Evolutionary conservation across 1,284 basidiomycete species (phyloP).

Genomic region (Ceratobasidium sp.): DNA sequence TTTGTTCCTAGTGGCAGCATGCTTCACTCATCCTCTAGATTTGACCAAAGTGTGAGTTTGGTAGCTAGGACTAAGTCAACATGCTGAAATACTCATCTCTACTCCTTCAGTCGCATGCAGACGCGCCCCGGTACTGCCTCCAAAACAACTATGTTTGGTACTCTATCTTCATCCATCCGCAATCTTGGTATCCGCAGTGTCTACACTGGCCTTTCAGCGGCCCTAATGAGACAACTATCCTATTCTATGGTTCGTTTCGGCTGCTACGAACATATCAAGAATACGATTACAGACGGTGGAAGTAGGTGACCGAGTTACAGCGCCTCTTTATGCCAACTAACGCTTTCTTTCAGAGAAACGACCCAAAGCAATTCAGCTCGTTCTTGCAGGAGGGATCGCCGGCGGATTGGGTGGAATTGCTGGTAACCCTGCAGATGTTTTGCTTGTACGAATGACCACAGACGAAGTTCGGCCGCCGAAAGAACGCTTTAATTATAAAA

Average conservation of each 20-base stretch:
- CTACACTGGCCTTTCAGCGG: constrained; percentile 49
- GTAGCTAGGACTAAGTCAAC: not conserved
- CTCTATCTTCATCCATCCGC: constrained; percentile 46
- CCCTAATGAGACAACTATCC: constrained; percentile 48
- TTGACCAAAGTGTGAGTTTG: constrained; percentile 82
- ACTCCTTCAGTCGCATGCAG: constrained; percentile 73
- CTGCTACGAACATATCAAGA: constrained; percentile 48
- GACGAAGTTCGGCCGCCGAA: constrained; percentile 56
- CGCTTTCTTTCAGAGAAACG: constrained; percentile 56
- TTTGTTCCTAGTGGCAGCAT: constrained; percentile 77
- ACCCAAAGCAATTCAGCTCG: constrained; percentile 67
- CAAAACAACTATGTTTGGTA: constrained; percentile 49
- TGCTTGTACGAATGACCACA: constrained; percentile 60
- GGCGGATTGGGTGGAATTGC: constrained; percentile 83
- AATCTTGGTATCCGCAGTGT: constrained; percentile 46
- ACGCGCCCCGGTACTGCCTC: constrained; percentile 58
- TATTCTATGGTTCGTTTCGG: constrained; percentile 50
- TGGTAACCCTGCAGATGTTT: constrained; percentile 81
- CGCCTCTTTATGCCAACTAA: not conserved
- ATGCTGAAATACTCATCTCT: constrained; percentile 4
- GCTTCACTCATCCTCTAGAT: constrained; percentile 87
- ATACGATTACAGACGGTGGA: constrained; percentile 40
- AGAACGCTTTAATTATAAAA: constrained; percentile 54
- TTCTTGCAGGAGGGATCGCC: constrained; percentile 75
- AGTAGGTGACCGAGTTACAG: constrained; percentile 26